Evolutionary conservation across 108 stramenopile species (phyloP).

Genomic region (Asterionellopsis glacialis): DNA sequence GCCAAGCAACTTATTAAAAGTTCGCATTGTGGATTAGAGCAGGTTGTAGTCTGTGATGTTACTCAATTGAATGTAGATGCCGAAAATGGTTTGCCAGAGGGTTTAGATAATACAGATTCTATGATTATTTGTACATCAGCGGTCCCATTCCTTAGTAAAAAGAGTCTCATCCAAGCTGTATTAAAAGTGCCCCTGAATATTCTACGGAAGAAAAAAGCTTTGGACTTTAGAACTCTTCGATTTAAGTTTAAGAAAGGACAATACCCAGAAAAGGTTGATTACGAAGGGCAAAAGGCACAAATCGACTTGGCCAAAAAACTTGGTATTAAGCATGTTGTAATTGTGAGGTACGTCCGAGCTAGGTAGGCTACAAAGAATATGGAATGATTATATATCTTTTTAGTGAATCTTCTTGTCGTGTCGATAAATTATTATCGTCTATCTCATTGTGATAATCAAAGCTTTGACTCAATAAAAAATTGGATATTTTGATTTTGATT

Average conservation of each 20-base stretch:
- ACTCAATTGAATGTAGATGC: constrained; percentile 26
- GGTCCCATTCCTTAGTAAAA: constrained; percentile 48
- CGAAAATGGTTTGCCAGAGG: constrained; percentile 25
- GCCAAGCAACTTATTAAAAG: constrained; percentile 46
- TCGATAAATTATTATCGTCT: too few species aligned
- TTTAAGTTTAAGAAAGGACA: constrained; percentile 57
- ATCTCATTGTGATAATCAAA: too few species aligned
- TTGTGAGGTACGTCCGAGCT: constrained; percentile 14
- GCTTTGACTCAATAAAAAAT: too few species aligned
- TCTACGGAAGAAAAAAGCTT: constrained; percentile 34
- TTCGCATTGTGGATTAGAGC: constrained; percentile 40
- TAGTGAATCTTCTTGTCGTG: neutral
- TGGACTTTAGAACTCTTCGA: constrained; percentile 53
- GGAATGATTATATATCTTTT: neutral
- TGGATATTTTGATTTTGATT: constrained; percentile 3
- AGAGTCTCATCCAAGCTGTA: constrained; percentile 37
- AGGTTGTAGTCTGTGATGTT: constrained; percentile 58
- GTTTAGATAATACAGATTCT: constrained; percentile 36
- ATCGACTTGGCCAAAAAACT: constrained; percentile 77
- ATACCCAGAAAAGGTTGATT: constrained; percentile 77
- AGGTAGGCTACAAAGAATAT: neutral
- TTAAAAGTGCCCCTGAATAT: constrained; percentile 49
- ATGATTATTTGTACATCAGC: constrained; percentile 78
- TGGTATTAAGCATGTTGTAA: constrained; percentile 75
- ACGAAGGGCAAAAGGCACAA: constrained; percentile 67